Base-by-base conservation (phyloP, 2,329 filamentous ascomycete genomes). In the Exophiala dermatitidis region DNA sequence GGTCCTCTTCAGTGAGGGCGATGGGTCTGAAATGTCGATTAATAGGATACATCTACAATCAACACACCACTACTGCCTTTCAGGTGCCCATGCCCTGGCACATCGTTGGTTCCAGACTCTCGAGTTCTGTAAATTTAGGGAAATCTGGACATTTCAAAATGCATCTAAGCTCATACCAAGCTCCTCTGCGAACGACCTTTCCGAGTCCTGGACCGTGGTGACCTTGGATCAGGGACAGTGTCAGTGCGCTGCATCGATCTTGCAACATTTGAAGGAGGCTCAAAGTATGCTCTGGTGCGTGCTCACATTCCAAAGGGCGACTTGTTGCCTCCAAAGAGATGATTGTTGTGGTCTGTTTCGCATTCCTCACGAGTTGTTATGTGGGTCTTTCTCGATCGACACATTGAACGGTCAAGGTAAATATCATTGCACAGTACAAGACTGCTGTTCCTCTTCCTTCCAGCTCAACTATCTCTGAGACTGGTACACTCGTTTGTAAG, bases 1-100 rank as follows among this genome's bases (percentile, higher is more conserved):
- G 72, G 80, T 84, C 79, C 73, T 82, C 81, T 85, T 82, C 60
- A 78, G 66, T 84, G 82, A 83, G 77, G 80, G 81, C 82, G 80
- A 84, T 82, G 81, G 76, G 79, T 72, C 73, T 72, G 72, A 75
- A 80, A 84, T 85, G 83, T 84, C 82, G 81, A 84, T 56, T 79
- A 78, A 84, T 76, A 80, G 82, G 82, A 82, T 72, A 82, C 79
- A 62, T 51, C 50, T 46, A 43, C 29, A n/a, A 41, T n/a, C 19
- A 19, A 19, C 19, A 19, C 19, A 19, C 19, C 19, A 19, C 19
- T 19, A 19, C 19, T 48, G 40, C 37, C 34, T 54, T 37, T 37
- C 32, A 50, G 28, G 30, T 26, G 12, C 44, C 28, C 9, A 19
- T 19, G 19, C 19, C 19, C 19, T 19, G 19, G 19, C 19, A 19